Evolutionary conservation across 257 asterid genomes (phyloP), one percentile per base, ranked within the genome.

Genomic region (Cordia subcordata): DNA sequence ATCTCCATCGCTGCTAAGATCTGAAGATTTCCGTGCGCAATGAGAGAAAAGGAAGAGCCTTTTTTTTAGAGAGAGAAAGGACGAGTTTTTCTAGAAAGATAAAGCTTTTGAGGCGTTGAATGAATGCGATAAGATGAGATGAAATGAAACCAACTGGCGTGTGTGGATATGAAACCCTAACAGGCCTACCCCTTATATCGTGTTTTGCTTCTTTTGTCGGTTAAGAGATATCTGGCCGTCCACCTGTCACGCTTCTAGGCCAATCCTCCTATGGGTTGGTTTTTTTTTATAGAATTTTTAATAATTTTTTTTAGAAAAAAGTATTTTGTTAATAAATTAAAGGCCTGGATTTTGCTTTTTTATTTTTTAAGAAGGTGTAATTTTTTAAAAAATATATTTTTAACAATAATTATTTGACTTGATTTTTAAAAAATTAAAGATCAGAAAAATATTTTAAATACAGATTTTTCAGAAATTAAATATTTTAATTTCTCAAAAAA

Each of bases 1-100:
- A 69, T 92, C 78, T 88, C 98, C 96, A 92, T 92, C 11, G n/a
- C 49, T 23, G 47, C 66, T 19, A 42, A 72, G 60, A 58, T 10
- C 51, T n/a, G 51, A 72, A 55, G 68, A 52, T 51, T 60, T 58
- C n/a, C n/a, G n/a, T n/a, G n/a, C 14, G 71, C 62, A 59, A 63
- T 68, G 55, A 58, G 52, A 49, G 22, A 60, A 21, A 46, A 5
- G 49, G 17, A 10, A 18, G 17, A 14, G 15, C n/a, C n/a, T n/a
- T n/a, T n/a, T 15, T 8, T 42, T n/a, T 21, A 46, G 63, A 58
- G 65, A 68, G 58, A 66, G 13, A 14, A 47, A 67, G 55, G 11
- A 16, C 19, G n/a, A n/a, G n/a, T n/a, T n/a, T 16, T 8, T 49
- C 3, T 19, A 66, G 70, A 56, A 65, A 61, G 68, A 69, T 52